These are phyloP conservation scores for Xylariaceae sp. DNA, from an alignment of 2,329 filamentous ascomycete species.

Conservation along the genomic window DNA sequence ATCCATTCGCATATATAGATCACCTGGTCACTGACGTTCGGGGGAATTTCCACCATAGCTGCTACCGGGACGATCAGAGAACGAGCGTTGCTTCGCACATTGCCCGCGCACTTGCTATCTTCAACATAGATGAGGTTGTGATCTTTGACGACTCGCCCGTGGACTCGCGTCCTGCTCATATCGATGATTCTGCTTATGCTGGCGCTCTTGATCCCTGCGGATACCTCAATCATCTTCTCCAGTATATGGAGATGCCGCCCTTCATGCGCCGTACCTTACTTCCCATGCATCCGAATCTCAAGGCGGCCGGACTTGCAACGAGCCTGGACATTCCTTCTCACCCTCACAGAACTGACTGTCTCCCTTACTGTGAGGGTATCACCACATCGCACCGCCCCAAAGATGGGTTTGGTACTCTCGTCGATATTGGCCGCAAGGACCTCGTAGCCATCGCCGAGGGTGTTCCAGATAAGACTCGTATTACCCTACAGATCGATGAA, in stretches of 20 bases:
- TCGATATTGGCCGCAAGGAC: slow-evolving; percentile 53
- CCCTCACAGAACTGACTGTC: slow-evolving; percentile 68
- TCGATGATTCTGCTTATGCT: slow-evolving; percentile 54
- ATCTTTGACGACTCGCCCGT: slow-evolving; percentile 66
- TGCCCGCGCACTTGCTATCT: slow-evolving; percentile 75
- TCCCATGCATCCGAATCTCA: slow-evolving; percentile 71
- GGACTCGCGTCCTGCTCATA: slow-evolving; percentile 41
- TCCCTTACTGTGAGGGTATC: slow-evolving; percentile 74
- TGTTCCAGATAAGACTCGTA: slow-evolving; percentile 65
- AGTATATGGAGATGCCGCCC: slow-evolving; percentile 78
- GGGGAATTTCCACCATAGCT: slow-evolving; percentile 41
- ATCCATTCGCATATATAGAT: not conserved
- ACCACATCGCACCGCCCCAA: slow-evolving; percentile 46
- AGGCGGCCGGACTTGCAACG: slow-evolving; percentile 66
- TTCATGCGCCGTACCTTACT: slow-evolving; percentile 74
- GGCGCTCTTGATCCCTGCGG: slow-evolving; percentile 71
- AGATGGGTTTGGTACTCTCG: slow-evolving; percentile 46
- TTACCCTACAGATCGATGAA: slow-evolving; percentile 63
- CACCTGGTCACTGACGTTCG: slow-evolving; percentile 6
- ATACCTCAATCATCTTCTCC: slow-evolving; percentile 73
- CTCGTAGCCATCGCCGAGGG: slow-evolving; percentile 51
- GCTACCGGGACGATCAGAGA: slow-evolving; percentile 68
- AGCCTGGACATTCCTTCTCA: slow-evolving; percentile 84
- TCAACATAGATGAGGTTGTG: slow-evolving; percentile 78
- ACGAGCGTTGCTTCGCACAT: slow-evolving; percentile 68